Conservation (phyloP, 306 rosid species). For the Clitoria ternatea region DNA sequence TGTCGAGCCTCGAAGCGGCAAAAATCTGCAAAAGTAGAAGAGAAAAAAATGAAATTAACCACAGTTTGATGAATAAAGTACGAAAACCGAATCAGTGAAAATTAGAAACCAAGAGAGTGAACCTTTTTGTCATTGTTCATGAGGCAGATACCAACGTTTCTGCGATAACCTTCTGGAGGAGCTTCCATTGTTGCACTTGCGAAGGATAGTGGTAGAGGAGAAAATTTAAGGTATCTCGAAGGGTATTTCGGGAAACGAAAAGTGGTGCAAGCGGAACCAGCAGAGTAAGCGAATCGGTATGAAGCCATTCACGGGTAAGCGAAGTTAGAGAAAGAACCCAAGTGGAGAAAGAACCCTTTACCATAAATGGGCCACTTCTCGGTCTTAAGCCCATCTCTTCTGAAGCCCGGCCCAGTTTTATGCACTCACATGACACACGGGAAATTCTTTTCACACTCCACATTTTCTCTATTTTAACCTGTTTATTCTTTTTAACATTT, state of each 20-base stretch:
- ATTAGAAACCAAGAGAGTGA: not conserved
- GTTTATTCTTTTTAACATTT: too few species aligned
- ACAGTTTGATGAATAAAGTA: not conserved
- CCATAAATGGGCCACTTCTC: not conserved
- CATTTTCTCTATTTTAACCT: too few species aligned
- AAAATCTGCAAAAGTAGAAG: slow-evolving; percentile 43
- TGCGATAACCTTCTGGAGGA: slow-evolving; percentile 79
- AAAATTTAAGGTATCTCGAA: slow-evolving; percentile 10
- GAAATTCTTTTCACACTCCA: too few species aligned
- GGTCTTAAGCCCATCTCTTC: not conserved
- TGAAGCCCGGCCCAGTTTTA: too few species aligned
- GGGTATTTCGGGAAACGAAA: slow-evolving; percentile 27
- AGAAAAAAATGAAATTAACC: too few species aligned
- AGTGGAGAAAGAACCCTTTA: not conserved
- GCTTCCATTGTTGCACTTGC: slow-evolving; percentile 79
- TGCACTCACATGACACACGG: too few species aligned
- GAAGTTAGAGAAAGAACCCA: not conserved
- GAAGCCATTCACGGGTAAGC: slow-evolving; percentile 40
- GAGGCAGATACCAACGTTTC: slow-evolving; percentile 80
- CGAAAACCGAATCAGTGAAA: not conserved
- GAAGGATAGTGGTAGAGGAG: slow-evolving; percentile 18
- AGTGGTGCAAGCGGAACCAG: not conserved
- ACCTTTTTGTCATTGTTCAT: slow-evolving; percentile 65
- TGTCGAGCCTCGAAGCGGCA: slow-evolving; percentile 74
- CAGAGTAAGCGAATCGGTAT: slow-evolving; percentile 31